Base-by-base conservation (phyloP, 2,329 filamentous ascomycete genomes). In the Colletotrichum eremochloae region DNA sequence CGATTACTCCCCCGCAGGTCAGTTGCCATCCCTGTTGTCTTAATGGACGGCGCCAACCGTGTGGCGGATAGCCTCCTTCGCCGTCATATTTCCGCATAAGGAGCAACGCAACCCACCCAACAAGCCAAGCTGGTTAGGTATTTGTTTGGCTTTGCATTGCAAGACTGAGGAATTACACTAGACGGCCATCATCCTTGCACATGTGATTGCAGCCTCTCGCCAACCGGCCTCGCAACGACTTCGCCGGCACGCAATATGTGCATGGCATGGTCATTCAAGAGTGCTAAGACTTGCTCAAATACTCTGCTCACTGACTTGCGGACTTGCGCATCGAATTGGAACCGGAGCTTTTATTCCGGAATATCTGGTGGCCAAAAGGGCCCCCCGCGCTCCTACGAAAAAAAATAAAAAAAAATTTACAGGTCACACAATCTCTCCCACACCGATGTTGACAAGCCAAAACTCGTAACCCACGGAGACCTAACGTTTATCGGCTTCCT, bases 11-110 rank as follows among this genome's bases (percentile, higher is more conserved):
- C 61, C 61, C 61, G 33, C 61, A 42, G 46, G 46, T 38, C 7
- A 29, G 46, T 50, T 52, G 9, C 9, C 46, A 63, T 63, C 61
- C 61, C 61, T 63, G 46, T 31, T 52, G n/a, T 50, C 61, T 12
- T 40, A 24, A 57, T 29, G 36, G 36, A 12, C 36, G 11, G 36
- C n/a, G 55, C 55, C 36, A 57, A 40, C 55, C 36, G 15, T 7
- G 36, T 40, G 36, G n/a, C 55, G 12, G n/a, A 42, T 18, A 5
- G 14, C 12, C 6, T 15, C 55, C n/a, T 57, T 42, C n/a, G 55
- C 55, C n/a, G 6, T 14, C 36, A 29, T 9, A 15, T 29, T 42
- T 24, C 12, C 36, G 15, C n/a, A 18, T 29, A 15, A 18, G 24
- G n/a, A 15, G 55, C 55, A 20, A 36, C 2, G 3, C 52, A 40